These are phyloP conservation scores for Suillus ampliporus DNA, from an alignment of 768 basidiomycete species.

Conservation along the genomic window DNA sequence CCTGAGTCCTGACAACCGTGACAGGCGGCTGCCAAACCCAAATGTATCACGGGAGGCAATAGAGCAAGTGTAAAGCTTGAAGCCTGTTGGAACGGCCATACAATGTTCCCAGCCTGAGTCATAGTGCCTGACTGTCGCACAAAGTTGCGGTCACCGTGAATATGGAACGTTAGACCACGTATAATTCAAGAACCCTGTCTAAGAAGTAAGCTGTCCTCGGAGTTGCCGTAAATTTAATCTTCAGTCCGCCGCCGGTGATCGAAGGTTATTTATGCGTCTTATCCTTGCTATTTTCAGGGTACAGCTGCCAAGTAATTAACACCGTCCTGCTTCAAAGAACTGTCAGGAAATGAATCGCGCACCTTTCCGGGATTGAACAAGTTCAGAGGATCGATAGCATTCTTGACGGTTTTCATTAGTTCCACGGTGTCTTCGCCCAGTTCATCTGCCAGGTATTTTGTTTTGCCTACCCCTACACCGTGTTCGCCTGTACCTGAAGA, in stretches of 20 bases:
- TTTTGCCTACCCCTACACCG: conserved; percentile 88
- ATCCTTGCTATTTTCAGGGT: neutral
- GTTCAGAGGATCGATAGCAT: conserved; percentile 76
- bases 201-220: neutral
- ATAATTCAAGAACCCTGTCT: neutral
- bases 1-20: neutral
- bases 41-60: neutral
- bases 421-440: conserved; percentile 82
- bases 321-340: neutral
- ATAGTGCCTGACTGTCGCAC: no score
- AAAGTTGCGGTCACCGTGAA: neutral
- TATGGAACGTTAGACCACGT: neutral
- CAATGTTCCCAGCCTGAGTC: no score
- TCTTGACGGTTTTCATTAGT: conserved; percentile 87
- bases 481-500: conserved; percentile 80
- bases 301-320: neutral
- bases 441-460: conserved; percentile 81
- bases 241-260: neutral
- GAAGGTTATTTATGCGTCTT: neutral
- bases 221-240: neutral
- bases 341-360: neutral
- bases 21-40: neutral
- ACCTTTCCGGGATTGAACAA: conserved; percentile 89
- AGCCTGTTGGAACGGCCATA: neutral
- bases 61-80: neutral